Conservation (phyloP, 2,329 filamentous ascomycete species). For the Xylaria sp. region DNA sequence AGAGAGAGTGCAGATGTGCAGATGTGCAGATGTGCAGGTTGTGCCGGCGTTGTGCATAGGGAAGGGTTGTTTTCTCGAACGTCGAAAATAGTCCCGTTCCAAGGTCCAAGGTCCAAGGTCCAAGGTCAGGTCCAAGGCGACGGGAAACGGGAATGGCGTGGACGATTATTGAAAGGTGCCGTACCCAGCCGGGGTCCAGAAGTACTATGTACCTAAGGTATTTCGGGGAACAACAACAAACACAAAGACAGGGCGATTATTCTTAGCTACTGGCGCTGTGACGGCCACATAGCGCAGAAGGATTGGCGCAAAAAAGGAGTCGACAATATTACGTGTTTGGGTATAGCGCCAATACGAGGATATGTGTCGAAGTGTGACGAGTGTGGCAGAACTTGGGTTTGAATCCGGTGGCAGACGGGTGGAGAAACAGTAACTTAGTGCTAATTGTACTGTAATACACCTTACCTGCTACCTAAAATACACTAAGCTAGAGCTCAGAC, state of each 20-base stretch:
- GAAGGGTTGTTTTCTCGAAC: constrained; percentile 22
- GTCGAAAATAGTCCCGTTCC: constrained; percentile 6
- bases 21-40: constrained; percentile 5
- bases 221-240: constrained; percentile 33
- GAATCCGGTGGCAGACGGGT: background rate
- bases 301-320: constrained; percentile 7
- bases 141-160: constrained; percentile 21
- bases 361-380: constrained; percentile 11
- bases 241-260: constrained; percentile 27
- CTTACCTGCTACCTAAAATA: background rate
- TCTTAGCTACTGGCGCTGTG: constrained; percentile 20
- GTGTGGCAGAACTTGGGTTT: constrained; percentile 10
- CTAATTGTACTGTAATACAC: background rate
- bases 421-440: background rate
- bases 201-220: constrained; percentile 15
- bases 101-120: constrained; percentile 23
- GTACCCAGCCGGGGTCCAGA: background rate
- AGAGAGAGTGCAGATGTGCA: constrained; percentile 14
- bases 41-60: constrained; percentile 12
- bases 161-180: background rate
- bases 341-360: constrained; percentile 13
- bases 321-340: constrained; percentile 23
- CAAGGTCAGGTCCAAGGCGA: constrained; percentile 24
- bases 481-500: background rate
- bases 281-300: background rate